These are phyloP conservation scores for Lasiodiplodia citricola DNA, from an alignment of 2,329 filamentous ascomycete species.

Conservation along the genomic window DNA sequence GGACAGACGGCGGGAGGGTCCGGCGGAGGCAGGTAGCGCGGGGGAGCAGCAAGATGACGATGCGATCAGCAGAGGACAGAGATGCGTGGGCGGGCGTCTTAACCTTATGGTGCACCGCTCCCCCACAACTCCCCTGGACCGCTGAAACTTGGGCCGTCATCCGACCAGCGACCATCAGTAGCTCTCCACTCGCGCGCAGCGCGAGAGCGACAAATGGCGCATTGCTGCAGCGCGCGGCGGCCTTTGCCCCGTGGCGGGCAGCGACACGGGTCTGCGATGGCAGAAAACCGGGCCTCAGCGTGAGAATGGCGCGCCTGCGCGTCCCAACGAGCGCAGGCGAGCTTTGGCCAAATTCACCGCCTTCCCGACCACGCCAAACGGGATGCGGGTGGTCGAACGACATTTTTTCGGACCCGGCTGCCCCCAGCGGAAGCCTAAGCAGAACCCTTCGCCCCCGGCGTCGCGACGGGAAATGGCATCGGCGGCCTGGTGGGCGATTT, in stretches of 20 bases:
- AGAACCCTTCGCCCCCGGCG: background rate
- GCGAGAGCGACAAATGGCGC: constrained; percentile 15
- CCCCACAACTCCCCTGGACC: constrained; percentile 7
- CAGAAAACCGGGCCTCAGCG: constrained; percentile 18
- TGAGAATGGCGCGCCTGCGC: background rate
- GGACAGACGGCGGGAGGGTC: background rate
- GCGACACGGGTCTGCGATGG: background rate
- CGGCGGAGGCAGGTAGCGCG: constrained; percentile 40
- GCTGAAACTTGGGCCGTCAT: constrained; percentile 11
- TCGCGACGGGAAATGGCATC: background rate
- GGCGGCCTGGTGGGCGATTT: background rate
- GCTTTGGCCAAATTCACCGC: constrained; percentile 8
- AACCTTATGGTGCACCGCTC: background rate
- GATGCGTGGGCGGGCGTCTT: constrained; percentile 28
- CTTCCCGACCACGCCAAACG: constrained; percentile 14
- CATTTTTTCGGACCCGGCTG: background rate
- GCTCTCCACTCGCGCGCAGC: constrained; percentile 4
- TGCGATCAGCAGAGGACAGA: constrained; percentile 22
- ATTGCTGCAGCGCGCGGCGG: constrained; percentile 2
- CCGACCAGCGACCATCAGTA: background rate
- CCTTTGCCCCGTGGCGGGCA: constrained; percentile 9
- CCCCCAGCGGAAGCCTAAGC: background rate
- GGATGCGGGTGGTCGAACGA: constrained; percentile 6
- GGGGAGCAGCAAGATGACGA: constrained; percentile 38
- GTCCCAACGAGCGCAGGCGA: background rate